A percentile compares a stretch with the other conserved stretches of the same genome.
Conservation (phyloP, 345 rosid genomes). For the Pseudoturritis turrita region DNA sequence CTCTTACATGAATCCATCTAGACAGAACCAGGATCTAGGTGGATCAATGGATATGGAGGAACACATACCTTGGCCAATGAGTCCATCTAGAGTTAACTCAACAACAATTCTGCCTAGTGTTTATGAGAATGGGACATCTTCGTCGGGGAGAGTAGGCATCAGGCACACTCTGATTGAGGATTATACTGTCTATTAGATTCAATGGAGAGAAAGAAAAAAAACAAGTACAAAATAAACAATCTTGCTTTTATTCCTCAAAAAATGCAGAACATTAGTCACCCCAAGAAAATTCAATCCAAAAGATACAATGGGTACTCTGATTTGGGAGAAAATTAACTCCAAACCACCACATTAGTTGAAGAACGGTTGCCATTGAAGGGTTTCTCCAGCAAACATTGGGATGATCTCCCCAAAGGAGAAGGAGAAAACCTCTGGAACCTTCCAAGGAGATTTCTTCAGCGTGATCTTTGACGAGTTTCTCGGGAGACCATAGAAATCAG, state of each 20-base stretch:
- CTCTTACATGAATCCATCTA: background rate
- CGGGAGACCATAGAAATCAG: slow-evolving; percentile 91
- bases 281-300: slow-evolving; percentile 1
- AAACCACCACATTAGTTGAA: slow-evolving; percentile 15
- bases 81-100: slow-evolving; percentile 7
- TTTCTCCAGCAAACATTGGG: slow-evolving; percentile 89
- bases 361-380: slow-evolving; percentile 58
- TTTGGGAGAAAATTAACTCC: background rate
- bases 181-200: slow-evolving; percentile 14
- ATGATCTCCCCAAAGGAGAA: slow-evolving; percentile 73
- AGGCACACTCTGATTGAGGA: slow-evolving; percentile 13
- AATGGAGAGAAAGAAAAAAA: background rate
- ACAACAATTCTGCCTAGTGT: background rate
- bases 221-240: background rate
- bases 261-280: slow-evolving; percentile 11
- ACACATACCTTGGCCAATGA: slow-evolving; percentile 20
- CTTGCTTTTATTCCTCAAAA: slow-evolving; percentile 18
- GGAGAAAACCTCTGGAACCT: slow-evolving; percentile 64
- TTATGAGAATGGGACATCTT: slow-evolving; percentile 26
- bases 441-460: slow-evolving; percentile 58
- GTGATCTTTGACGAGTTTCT: slow-evolving; percentile 74
- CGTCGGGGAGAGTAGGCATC: background rate
- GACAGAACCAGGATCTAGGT: background rate
- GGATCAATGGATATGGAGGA: slow-evolving; percentile 15
- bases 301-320: background rate